phyloP scores from a whole-genome alignment of 768 basidiomycete species.

The Chlorophyllum brunneum region DNA sequence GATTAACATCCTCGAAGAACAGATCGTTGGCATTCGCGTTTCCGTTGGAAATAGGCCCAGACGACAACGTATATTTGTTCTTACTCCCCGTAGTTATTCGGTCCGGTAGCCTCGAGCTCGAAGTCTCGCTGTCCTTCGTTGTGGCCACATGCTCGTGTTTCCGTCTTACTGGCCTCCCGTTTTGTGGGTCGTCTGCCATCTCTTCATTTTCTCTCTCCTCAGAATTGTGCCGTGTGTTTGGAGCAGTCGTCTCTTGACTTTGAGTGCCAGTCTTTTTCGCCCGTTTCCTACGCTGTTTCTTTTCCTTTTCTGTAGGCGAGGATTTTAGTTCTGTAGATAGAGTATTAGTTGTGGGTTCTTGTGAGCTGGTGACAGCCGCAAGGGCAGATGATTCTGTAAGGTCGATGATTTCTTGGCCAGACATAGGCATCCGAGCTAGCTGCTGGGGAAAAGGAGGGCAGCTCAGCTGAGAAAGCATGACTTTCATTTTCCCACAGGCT shows the following conservation, averaged over 20 bases:
- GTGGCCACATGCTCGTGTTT: constrained; percentile 5
- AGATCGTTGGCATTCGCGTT: constrained; percentile 17
- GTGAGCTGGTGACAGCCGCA: background rate
- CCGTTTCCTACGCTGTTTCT: constrained; percentile 17
- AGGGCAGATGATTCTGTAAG: constrained; percentile 21
- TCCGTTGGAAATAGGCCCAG: background rate
- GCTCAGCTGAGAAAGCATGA: background rate
- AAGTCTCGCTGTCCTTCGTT: background rate
- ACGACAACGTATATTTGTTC: background rate
- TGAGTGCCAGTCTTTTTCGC: constrained; percentile 23
- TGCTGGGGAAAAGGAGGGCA: background rate
- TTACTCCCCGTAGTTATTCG: background rate
- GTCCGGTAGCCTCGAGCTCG: background rate
- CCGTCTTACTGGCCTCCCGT: constrained; percentile 7
- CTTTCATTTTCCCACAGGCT: background rate
- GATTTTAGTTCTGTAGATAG: background rate
- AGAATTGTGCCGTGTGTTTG: constrained; percentile 20
- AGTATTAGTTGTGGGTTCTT: background rate
- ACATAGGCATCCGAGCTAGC: background rate
- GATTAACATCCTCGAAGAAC: constrained; percentile 50
- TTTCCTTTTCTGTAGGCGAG: background rate
- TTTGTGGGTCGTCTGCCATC: background rate
- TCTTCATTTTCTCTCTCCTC: constrained; percentile 19
- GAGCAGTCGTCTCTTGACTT: constrained; percentile 10
- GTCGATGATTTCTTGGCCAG: constrained; percentile 27